phyloP scores from a whole-genome alignment of 805 yeast species.

The Starmerella apicola region DNA sequence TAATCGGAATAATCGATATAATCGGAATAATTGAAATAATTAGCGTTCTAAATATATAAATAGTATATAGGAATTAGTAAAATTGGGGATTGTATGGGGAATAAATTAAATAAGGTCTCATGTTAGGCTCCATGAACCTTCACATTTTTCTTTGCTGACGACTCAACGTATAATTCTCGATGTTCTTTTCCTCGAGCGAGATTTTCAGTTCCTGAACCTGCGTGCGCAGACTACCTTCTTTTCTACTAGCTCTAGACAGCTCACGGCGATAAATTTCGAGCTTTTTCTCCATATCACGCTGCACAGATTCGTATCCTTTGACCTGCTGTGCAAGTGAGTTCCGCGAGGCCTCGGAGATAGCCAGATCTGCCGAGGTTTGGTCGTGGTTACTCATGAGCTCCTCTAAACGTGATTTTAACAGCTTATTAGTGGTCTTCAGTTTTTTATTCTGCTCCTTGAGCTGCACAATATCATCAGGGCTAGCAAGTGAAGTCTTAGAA shows the following conservation, averaged over 20 bases:
- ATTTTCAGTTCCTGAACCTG: conserved; percentile 26
- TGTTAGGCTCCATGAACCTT: too few species aligned
- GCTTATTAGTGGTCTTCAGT: conserved; percentile 2
- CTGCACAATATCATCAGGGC: conserved; percentile 5
- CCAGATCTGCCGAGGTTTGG: conserved; percentile 18
- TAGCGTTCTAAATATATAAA: too few species aligned
- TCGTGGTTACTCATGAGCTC: conserved; percentile 9
- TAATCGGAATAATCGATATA: too few species aligned
- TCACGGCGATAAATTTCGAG: conserved; percentile 18
- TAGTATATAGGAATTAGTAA: too few species aligned
- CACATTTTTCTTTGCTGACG: too few species aligned
- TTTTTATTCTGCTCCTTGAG: conserved; percentile 10
- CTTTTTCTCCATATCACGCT: conserved; percentile 22
- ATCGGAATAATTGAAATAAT: too few species aligned
- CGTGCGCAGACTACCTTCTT: conserved; percentile 21
- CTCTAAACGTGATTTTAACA: conserved; percentile 7
- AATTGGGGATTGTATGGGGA: too few species aligned
- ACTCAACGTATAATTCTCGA: conserved; percentile 25
- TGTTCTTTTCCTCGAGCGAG: conserved; percentile 27
- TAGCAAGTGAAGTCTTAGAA: background rate
- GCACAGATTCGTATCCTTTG: conserved; percentile 22
- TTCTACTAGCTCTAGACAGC: conserved; percentile 19
- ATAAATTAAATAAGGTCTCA: too few species aligned
- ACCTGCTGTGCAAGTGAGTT: conserved; percentile 25
- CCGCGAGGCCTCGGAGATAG: conserved; percentile 19